These are phyloP conservation scores for Ophiocordyceps polyrhachis-furcata DNA, from an alignment of 2,329 filamentous ascomycete species.

Conservation along the genomic window DNA sequence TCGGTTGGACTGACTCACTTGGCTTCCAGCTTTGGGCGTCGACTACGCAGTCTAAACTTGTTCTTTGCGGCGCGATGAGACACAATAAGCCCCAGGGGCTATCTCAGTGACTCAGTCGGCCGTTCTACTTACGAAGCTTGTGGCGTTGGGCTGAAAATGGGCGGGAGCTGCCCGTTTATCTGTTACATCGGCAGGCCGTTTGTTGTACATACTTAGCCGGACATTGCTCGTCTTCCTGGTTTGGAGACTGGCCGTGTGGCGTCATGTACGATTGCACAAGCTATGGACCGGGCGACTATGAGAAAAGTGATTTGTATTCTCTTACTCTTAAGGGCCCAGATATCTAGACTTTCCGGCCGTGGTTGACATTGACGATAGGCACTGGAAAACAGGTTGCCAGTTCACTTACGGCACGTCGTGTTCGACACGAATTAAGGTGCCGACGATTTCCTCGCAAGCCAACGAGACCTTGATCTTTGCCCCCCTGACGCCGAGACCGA, in stretches of 20 bases:
- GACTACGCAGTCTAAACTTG: background rate
- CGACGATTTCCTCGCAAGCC: constrained; percentile 72
- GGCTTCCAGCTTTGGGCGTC: background rate
- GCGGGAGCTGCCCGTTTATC: background rate
- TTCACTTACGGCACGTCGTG: background rate
- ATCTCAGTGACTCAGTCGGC: background rate
- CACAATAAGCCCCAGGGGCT: background rate
- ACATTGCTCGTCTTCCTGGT: background rate
- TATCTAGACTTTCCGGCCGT: too few relatives aligned
- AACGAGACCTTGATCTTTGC: constrained; percentile 47
- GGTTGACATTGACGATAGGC: background rate
- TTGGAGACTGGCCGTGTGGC: background rate
- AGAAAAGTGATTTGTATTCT: background rate
- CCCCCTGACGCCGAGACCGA: constrained; percentile 30
- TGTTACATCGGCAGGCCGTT: background rate
- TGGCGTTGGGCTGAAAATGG: background rate
- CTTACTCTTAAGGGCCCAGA: background rate
- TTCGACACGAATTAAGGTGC: constrained; percentile 23
- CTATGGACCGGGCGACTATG: background rate
- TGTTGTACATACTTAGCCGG: background rate
- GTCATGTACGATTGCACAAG: background rate
- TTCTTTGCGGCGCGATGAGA: background rate
- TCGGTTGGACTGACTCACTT: background rate
- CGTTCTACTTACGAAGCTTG: background rate
- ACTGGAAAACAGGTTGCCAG: background rate